Evolutionary conservation across 73 alveolate species (phyloP).

Genomic region (Diophrys appendiculata): DNA sequence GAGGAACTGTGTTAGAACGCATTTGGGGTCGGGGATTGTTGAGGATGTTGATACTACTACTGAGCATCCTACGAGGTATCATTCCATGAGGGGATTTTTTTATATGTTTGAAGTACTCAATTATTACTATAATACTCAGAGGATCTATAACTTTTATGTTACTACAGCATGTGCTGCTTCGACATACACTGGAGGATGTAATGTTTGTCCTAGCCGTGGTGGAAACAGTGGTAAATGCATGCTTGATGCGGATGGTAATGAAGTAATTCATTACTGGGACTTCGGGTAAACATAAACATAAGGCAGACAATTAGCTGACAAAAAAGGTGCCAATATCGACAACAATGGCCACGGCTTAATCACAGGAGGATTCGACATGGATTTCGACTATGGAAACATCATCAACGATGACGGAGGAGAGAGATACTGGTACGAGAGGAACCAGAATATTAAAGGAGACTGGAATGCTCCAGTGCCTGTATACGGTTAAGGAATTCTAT

Average conservation of each 20-base stretch:
- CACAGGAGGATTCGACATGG: too few species aligned
- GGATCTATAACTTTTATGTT: too few species aligned
- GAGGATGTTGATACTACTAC: background rate
- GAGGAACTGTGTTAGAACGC: background rate
- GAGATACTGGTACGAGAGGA: background rate
- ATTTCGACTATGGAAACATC: slow-evolving; percentile 21
- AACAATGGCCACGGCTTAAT: too few species aligned
- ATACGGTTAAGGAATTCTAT: background rate
- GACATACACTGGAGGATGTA: background rate
- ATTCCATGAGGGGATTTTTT: background rate
- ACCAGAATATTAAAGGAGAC: too few species aligned
- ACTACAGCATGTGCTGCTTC: background rate
- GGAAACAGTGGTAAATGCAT: background rate
- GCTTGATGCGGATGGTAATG: background rate
- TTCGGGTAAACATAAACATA: too few species aligned
- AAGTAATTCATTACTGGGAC: background rate
- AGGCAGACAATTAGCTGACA: too few species aligned
- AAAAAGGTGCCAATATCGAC: too few species aligned
- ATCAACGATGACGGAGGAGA: too few species aligned
- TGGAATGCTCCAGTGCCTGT: background rate
- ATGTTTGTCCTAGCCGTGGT: background rate
- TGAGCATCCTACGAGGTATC: background rate
- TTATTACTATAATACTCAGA: background rate
- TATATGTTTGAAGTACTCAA: background rate
- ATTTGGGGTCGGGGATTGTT: background rate